phyloP scores from a whole-genome alignment of 345 rosid species.

The Leavenworthia alabamica region DNA sequence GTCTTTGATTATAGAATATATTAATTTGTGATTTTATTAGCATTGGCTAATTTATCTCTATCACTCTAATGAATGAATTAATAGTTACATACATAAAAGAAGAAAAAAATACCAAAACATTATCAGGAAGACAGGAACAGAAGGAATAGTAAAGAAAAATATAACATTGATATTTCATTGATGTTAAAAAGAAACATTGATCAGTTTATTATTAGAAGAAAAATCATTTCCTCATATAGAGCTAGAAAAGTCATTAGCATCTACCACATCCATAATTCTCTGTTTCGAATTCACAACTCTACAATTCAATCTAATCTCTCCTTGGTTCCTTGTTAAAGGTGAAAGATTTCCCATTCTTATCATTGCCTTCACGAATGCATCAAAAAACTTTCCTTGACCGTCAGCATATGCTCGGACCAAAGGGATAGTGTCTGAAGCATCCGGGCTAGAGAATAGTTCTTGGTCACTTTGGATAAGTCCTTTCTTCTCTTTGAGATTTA shows the following conservation, averaged over 20 bases:
- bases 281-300: constrained; percentile 26
- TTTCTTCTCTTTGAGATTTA: too few species aligned
- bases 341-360: constrained; percentile 57
- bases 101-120: too few species aligned
- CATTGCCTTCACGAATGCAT: constrained; percentile 53
- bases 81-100: too few species aligned
- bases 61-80: too few species aligned
- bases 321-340: constrained; percentile 42
- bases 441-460: constrained; percentile 39
- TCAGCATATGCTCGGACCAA: constrained; percentile 38
- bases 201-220: neutral
- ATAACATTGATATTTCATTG: neutral
- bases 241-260: constrained; percentile 8
- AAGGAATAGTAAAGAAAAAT: neutral
- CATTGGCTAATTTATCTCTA: too few species aligned
- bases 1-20: too few species aligned
- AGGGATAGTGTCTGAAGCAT: constrained; percentile 40
- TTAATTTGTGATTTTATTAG: too few species aligned
- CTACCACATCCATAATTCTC: constrained; percentile 14
- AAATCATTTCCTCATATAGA: constrained; percentile 18
- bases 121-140: neutral
- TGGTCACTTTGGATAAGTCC: too few species aligned
- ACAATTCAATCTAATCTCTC: constrained; percentile 55
- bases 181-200: neutral
- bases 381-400: constrained; percentile 32